Percentiles rank a stretch among this genome's conserved stretches.
Conservation (phyloP, 225 moss, liverwort and hornwort species). For the Pleurozium schreberi region DNA sequence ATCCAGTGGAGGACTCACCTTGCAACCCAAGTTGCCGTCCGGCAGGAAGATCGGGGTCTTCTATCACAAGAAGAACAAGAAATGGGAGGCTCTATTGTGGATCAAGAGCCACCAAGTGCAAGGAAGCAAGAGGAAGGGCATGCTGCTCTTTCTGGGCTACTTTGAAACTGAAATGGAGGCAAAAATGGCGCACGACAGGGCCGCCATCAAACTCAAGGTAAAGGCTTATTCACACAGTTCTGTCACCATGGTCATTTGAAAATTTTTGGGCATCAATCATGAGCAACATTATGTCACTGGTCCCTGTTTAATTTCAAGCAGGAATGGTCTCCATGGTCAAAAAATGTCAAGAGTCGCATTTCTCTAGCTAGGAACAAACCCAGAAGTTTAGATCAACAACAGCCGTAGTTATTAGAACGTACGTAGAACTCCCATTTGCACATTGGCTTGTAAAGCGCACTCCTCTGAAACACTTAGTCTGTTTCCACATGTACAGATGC, state of each 20-base stretch:
- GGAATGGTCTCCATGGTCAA: too few relatives aligned
- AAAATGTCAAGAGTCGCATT: neutral
- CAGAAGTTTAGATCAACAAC: neutral
- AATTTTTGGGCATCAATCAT: neutral
- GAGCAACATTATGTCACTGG: neutral
- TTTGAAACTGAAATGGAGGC: neutral
- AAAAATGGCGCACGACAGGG: neutral
- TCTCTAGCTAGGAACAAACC: neutral
- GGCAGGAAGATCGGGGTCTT: neutral
- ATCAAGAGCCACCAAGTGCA: neutral
- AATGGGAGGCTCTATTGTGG: neutral
- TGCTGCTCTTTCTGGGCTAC: neutral
- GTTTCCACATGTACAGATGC: neutral
- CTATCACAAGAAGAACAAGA: neutral
- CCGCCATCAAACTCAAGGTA: neutral
- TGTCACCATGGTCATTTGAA: neutral
- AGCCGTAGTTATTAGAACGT: neutral
- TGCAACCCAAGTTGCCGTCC: neutral
- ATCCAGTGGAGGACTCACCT: neutral
- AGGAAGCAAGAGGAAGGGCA: neutral
- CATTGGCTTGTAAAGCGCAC: neutral
- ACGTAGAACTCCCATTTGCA: neutral
- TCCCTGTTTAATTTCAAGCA: neutral
- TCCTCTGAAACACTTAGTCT: neutral
- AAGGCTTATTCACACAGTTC: neutral